Evolutionary conservation across 108 stramenopile genomes (phyloP).

Genomic region (Skeletonema potamos): DNA sequence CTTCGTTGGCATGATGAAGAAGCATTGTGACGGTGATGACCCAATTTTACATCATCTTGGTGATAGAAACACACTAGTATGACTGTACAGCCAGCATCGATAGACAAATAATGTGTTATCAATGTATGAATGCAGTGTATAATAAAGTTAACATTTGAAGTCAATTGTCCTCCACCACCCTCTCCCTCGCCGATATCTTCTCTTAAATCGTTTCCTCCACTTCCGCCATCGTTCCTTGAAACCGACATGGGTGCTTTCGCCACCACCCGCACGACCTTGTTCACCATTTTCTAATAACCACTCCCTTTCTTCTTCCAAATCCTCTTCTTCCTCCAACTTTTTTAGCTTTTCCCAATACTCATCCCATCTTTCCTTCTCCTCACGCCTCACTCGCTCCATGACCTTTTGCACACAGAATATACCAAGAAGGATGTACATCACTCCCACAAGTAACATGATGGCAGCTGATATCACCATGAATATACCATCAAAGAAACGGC

Average conservation of each 20-base stretch:
- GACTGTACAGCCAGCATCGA: no score
- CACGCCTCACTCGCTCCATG: slow-evolving; percentile 52
- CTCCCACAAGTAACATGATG: slow-evolving; percentile 54
- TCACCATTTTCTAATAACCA: slow-evolving; percentile 26
- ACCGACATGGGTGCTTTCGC: neutral
- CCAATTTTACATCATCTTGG: slow-evolving; percentile 29
- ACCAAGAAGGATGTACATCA: slow-evolving; percentile 67
- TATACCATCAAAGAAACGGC: slow-evolving; percentile 42
- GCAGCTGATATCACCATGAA: slow-evolving; percentile 66
- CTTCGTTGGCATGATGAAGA: slow-evolving; percentile 52
- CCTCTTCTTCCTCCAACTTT: slow-evolving; percentile 35
- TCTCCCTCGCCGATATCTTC: neutral
- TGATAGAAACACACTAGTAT: no score
- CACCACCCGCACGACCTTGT: neutral
- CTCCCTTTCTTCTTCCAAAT: slow-evolving; percentile 25
- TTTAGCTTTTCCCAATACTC: slow-evolving; percentile 58
- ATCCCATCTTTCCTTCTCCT: slow-evolving; percentile 37
- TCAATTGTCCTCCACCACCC: slow-evolving; percentile 11
- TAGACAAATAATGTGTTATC: no score
- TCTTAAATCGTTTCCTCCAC: slow-evolving; percentile 4
- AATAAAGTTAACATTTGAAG: neutral
- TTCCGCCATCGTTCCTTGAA: slow-evolving; percentile 15
- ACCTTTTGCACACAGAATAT: slow-evolving; percentile 67
- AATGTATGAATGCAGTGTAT: neutral
- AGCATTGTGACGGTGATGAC: slow-evolving; percentile 54